Evolutionary conservation across 495 filamentous ascomycete genomes (phyloP).

Genomic region (Lasiosphaeria miniovina): DNA sequence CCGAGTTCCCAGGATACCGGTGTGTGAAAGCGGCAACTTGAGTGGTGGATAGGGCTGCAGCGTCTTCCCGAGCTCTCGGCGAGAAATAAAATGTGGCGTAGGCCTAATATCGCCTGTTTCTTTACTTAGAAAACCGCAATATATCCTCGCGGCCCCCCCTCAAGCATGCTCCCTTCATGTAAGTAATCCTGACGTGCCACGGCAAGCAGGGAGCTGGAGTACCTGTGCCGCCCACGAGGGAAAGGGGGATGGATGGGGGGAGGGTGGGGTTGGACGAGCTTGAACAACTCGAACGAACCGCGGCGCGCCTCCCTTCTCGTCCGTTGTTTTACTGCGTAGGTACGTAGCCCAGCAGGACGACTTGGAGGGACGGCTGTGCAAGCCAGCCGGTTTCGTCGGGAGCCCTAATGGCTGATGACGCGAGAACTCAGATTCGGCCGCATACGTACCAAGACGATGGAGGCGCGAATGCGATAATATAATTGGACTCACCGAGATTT

Average conservation of each 20-base stretch:
- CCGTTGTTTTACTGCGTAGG: no score
- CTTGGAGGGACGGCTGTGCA: slow-evolving; percentile 13
- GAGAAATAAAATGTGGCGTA: slow-evolving; percentile 11
- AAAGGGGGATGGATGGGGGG: slow-evolving; percentile 13
- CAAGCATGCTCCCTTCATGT: slow-evolving; percentile 14
- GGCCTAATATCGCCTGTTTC: slow-evolving; percentile 26
- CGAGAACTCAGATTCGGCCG: background rate
- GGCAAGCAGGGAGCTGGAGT: slow-evolving; percentile 11
- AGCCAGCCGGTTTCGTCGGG: background rate
- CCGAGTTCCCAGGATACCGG: slow-evolving; percentile 17
- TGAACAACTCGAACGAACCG: no score
- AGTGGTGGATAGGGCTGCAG: slow-evolving; percentile 30
- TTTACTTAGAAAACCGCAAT: slow-evolving; percentile 33
- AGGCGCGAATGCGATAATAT: background rate
- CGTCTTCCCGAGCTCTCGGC: slow-evolving; percentile 6
- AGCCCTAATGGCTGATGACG: background rate
- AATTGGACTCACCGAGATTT: background rate
- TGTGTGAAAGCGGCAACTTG: slow-evolving; percentile 13
- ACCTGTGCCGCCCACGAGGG: slow-evolving; percentile 14
- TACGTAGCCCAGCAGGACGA: no score
- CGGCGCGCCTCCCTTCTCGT: no score
- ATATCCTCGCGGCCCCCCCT: slow-evolving; percentile 6
- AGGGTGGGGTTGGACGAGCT: background rate
- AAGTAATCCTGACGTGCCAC: slow-evolving; percentile 23
- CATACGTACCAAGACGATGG: background rate